phyloP scores from a whole-genome alignment of 371 early-diverging fungal species.

The Umbelopsis sp. region DNA sequence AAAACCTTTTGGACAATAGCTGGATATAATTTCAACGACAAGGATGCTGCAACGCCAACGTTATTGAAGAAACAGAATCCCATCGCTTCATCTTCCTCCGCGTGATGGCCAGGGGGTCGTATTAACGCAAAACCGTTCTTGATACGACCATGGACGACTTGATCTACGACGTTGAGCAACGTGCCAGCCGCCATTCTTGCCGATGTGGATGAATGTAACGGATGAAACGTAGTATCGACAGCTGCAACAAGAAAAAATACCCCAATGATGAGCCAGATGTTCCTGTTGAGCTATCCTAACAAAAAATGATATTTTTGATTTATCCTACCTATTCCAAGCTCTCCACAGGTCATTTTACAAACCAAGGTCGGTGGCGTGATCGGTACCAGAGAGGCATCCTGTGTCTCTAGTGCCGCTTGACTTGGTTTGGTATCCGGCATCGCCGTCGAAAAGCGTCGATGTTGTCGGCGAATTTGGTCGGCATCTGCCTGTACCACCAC shows the following conservation, averaged over 20 bases:
- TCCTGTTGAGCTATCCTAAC: neutral
- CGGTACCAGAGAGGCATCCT: slow-evolving; percentile 20
- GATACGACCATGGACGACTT: slow-evolving; percentile 56
- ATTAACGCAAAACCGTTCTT: slow-evolving; percentile 70
- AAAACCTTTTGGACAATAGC: slow-evolving; percentile 55
- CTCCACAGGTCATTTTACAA: slow-evolving; percentile 60
- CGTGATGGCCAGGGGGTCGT: slow-evolving; percentile 70
- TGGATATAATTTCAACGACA: slow-evolving; percentile 53
- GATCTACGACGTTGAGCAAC: slow-evolving; percentile 55
- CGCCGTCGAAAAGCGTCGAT: slow-evolving; percentile 40
- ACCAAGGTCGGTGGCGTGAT: slow-evolving; percentile 54
- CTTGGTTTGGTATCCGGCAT: slow-evolving; percentile 28
- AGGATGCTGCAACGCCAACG: slow-evolving; percentile 65
- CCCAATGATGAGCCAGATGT: neutral
- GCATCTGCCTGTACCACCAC: slow-evolving; percentile 34
- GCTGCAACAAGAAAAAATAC: slow-evolving; percentile 22
- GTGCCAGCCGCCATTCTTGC: slow-evolving; percentile 63
- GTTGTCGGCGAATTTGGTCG: slow-evolving; percentile 35
- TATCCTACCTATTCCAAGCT: slow-evolving; percentile 51
- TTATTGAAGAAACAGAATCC: slow-evolving; percentile 76
- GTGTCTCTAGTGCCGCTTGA: neutral
- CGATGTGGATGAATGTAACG: slow-evolving; percentile 52
- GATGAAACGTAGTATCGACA: slow-evolving; percentile 66
- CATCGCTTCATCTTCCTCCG: slow-evolving; percentile 69
- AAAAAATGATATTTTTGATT: neutral